phyloP scores from a whole-genome alignment of 371 early-diverging fungal species.

The Blakeslea trispora region DNA sequence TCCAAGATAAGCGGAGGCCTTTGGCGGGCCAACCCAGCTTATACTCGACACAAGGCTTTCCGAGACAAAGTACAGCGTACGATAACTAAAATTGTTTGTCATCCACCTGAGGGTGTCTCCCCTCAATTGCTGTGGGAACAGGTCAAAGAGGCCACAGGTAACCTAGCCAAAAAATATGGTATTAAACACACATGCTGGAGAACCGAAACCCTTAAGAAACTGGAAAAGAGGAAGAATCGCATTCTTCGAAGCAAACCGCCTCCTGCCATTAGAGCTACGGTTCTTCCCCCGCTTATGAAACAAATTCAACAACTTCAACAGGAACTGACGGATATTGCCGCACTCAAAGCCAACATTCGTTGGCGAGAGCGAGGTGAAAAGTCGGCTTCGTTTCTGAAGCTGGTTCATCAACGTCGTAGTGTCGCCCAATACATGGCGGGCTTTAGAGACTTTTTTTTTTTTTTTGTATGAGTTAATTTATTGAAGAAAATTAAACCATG shows the following conservation, averaged over 20 bases:
- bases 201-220: neutral
- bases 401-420: too few relatives aligned
- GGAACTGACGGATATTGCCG: neutral
- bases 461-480: too few relatives aligned
- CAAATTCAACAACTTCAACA: neutral
- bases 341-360: too few relatives aligned
- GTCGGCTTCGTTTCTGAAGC: too few relatives aligned
- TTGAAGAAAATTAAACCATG: too few relatives aligned
- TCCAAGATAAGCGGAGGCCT: constrained; percentile 1
- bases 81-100: neutral
- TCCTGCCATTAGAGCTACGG: neutral
- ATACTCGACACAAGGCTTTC: too few relatives aligned
- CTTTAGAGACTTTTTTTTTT: too few relatives aligned
- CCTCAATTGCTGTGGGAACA: constrained; percentile 5
- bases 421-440: too few relatives aligned
- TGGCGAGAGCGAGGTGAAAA: too few relatives aligned
- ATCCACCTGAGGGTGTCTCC: neutral
- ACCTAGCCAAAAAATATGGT: neutral
- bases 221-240: neutral
- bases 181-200: neutral
- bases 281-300: neutral
- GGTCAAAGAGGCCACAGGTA: constrained; percentile 5
- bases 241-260: constrained; percentile 1
- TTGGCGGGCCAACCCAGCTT: constrained; percentile 12
- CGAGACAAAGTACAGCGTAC: too few relatives aligned